Base-by-base conservation (phyloP, 768 basidiomycete genomes). In the Tylopilus cervinicoccineus region DNA sequence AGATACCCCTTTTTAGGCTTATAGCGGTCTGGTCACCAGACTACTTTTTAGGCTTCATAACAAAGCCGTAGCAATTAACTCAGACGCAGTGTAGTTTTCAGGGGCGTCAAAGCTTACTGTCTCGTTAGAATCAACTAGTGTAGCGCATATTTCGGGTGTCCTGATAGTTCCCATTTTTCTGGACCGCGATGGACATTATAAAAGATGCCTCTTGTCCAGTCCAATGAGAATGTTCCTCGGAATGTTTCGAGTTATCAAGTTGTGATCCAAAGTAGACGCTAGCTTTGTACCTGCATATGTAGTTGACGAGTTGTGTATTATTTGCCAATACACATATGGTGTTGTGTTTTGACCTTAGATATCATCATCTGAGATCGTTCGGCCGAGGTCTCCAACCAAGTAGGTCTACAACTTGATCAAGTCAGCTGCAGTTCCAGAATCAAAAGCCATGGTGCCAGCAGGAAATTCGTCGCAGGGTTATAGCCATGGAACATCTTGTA, bases 401-500 rank as follows among this genome's bases (percentile, higher is more conserved):
- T 28, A 28, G n/a, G n/a, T n/a, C n/a, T n/a, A n/a, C n/a, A n/a
- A n/a, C n/a, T n/a, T n/a, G n/a, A n/a, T n/a, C n/a, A n/a, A n/a
- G n/a, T n/a, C n/a, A n/a, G n/a, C n/a, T n/a, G n/a, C n/a, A n/a
- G n/a, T n/a, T n/a, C n/a, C n/a, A n/a, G n/a, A n/a, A n/a, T n/a
- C n/a, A n/a, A n/a, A n/a, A n/a, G n/a, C n/a, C n/a, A n/a, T n/a
- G n/a, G n/a, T n/a, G n/a, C n/a, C 20, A 2, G 9, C 34, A 23
- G 23, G 6, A n/a, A 39, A 16, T 29, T 20, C 5, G 34, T 38
- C 16, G 9, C 38, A 38, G 22, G 32, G 10, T 38, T 20, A 11
- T 22, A 29, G 29, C 22, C 6, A 54, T 51, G 43, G 67, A 75
- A 48, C 52, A 65, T 17, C 69, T 77, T 24, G 76, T 78, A n/a